Evolutionary conservation across 202 grass and related monocot genomes (phyloP).

Genomic region (Dendrocalamus latiflorus): DNA sequence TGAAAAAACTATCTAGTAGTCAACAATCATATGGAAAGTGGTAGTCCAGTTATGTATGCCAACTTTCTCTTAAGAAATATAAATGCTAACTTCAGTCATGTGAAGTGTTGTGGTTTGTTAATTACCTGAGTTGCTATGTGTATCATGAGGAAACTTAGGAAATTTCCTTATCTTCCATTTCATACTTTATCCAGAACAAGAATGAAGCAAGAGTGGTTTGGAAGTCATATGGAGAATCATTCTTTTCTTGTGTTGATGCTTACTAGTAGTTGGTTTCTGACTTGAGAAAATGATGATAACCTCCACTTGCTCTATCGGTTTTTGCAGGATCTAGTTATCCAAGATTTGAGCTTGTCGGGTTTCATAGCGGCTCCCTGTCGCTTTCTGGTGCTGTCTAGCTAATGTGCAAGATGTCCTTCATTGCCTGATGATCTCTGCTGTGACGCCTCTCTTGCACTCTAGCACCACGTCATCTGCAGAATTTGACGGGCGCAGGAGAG

Average conservation of each 20-base stretch:
- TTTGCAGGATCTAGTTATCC: slow-evolving; percentile 28
- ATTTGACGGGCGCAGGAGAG: slow-evolving; percentile 5
- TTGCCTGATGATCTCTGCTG: slow-evolving; percentile 32
- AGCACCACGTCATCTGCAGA: background rate
- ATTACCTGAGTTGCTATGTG: background rate
- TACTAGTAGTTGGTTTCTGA: slow-evolving; percentile 5
- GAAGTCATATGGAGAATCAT: too few species aligned
- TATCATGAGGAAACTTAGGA: slow-evolving; percentile 21
- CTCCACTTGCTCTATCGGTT: slow-evolving; percentile 19
- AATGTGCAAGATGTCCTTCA: slow-evolving; percentile 22
- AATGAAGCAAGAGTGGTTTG: slow-evolving; percentile 1
- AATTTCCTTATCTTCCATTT: slow-evolving; percentile 2
- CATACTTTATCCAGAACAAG: background rate
- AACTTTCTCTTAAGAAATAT: slow-evolving; percentile 28
- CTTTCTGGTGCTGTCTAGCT: slow-evolving; percentile 7
- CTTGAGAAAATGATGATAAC: slow-evolving; percentile 7
- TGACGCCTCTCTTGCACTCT: slow-evolving; percentile 7
- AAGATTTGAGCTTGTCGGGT: background rate
- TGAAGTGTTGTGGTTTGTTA: slow-evolving; percentile 10
- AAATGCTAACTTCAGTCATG: slow-evolving; percentile 22
- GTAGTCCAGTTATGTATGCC: slow-evolving; percentile 13
- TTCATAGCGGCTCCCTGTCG: background rate
- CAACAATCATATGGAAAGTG: slow-evolving; percentile 36
- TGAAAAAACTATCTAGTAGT: slow-evolving; percentile 9
- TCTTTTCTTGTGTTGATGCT: too few species aligned